phyloP scores from a whole-genome alignment of 2,329 filamentous ascomycete genomes.

The Hypoxylon sp. region DNA sequence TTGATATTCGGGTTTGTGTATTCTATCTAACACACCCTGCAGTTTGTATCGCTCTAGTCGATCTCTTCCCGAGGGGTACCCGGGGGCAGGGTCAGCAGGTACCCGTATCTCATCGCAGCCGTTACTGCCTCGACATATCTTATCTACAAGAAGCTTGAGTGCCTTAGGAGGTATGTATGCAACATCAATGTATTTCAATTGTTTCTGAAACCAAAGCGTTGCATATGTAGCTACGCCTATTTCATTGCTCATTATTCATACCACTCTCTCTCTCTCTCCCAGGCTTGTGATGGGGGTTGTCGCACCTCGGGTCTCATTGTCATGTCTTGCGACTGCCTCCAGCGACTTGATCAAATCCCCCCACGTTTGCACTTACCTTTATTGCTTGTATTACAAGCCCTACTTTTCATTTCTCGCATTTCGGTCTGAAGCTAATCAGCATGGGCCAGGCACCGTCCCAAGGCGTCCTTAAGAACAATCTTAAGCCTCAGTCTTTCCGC shows the following conservation, averaged over 20 bases:
- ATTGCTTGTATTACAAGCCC: background rate
- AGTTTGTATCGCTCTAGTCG: background rate
- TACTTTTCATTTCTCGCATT: background rate
- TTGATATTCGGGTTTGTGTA: background rate
- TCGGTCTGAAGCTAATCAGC: conserved; percentile 8
- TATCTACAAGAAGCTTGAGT: background rate
- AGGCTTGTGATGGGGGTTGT: conserved; percentile 1
- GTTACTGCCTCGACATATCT: background rate
- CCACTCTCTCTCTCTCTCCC: too few relatives aligned
- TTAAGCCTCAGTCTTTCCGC: background rate
- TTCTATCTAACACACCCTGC: background rate
- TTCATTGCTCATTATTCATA: background rate
- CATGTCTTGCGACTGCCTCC: conserved; percentile 9
- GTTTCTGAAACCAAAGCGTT: background rate
- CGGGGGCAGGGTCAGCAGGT: background rate
- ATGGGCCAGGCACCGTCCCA: conserved; percentile 21
- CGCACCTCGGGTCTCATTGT: background rate
- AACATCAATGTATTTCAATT: background rate
- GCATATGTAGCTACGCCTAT: background rate
- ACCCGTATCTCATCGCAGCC: background rate
- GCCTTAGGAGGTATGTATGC: conserved; percentile 1
- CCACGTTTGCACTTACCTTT: background rate
- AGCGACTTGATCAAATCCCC: background rate
- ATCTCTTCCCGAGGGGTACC: background rate
- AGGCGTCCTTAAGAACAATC: too few relatives aligned